A percentile compares a stretch with the other conserved stretches of the same genome.
Evolutionary conservation across 768 basidiomycete species (phyloP).

Genomic region (Serendipita indica): DNA sequence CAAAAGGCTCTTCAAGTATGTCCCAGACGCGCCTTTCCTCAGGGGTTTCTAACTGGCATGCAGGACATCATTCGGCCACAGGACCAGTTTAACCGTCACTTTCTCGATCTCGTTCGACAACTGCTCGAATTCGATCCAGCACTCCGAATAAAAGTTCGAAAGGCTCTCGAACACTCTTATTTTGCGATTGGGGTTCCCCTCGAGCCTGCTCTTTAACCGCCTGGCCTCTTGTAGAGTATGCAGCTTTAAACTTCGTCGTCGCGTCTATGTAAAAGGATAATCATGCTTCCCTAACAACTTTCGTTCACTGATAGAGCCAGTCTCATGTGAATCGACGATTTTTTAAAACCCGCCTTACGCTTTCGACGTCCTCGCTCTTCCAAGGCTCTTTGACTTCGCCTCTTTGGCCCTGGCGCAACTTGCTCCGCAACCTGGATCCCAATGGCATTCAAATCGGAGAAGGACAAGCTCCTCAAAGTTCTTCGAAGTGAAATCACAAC

Average conservation of each 20-base stretch:
- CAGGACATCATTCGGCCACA: conserved; percentile 75
- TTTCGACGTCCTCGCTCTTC: too few species aligned
- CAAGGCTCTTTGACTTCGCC: neutral
- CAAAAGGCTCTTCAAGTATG: conserved; percentile 64
- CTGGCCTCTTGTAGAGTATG: neutral
- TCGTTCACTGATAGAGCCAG: too few species aligned
- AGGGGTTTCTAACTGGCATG: neutral
- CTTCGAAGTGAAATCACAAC: neutral
- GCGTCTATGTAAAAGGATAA: neutral
- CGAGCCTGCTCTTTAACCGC: neutral
- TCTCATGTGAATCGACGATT: too few species aligned
- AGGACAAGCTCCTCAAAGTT: neutral
- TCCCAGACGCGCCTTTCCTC: conserved; percentile 14
- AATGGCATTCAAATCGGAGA: neutral
- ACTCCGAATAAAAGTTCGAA: conserved; percentile 73
- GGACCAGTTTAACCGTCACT: conserved; percentile 60
- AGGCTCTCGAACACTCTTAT: conserved; percentile 80
- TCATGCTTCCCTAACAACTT: neutral
- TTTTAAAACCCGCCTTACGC: too few species aligned
- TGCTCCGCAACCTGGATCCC: too few species aligned
- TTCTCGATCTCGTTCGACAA: conserved; percentile 75
- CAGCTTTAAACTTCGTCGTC: neutral
- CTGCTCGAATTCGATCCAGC: conserved; percentile 83
- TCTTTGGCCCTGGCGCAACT: too few species aligned
- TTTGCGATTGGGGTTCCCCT: conserved; percentile 30